Evolutionary conservation across 495 filamentous ascomycete species (phyloP), one percentile per base, ranked within the genome.

Genomic region (Penicillium ucsense): DNA sequence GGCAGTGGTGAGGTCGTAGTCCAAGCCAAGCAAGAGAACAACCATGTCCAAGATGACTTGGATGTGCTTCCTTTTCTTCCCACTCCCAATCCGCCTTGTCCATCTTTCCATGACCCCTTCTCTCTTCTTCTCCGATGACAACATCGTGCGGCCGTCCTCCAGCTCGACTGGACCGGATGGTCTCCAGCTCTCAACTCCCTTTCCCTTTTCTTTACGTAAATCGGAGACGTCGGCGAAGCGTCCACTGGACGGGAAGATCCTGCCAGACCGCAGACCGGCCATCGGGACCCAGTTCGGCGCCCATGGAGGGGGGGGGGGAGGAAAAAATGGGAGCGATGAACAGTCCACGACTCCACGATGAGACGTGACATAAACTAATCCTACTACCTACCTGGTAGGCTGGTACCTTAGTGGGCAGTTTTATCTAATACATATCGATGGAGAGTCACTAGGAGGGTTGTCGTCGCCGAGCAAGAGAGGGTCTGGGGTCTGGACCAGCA

Each of bases 141-240:
- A 48, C 53, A 59, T 54, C 41, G 51, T 40, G 43, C 31, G 36
- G 31, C 29, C 31, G 20, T 20, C 20, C 20, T 20, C 20, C 20
- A 20, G 31, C 39, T 34, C 11, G 33, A 12, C 46, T 48, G 39
- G 46, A 11, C 46, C 43, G 39, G 46, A 41, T 48, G 39, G 41
- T 48, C 50, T 43, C 45, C 32, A 47, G 35, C 9, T 20, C 20
- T 20, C 20, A 20, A 20, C 20, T 20, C 20, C 20, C 20, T 20
- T 41, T n/a, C 39, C 31, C 44, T 54, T 56, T 59, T 10, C 54
- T 62, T 65, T 65, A 65, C 62, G 62, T 65, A 65, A 65, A 62
- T 60, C 56, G 53, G 56, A 51, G 44, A 31, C 35, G 50, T 56
- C 55, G 58, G 58, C 55, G 20, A 20, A 41, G 39, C 34, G 34